phyloP scores from a whole-genome alignment of 2,329 filamentous ascomycete species.

The Aspergillus phoenicis region DNA sequence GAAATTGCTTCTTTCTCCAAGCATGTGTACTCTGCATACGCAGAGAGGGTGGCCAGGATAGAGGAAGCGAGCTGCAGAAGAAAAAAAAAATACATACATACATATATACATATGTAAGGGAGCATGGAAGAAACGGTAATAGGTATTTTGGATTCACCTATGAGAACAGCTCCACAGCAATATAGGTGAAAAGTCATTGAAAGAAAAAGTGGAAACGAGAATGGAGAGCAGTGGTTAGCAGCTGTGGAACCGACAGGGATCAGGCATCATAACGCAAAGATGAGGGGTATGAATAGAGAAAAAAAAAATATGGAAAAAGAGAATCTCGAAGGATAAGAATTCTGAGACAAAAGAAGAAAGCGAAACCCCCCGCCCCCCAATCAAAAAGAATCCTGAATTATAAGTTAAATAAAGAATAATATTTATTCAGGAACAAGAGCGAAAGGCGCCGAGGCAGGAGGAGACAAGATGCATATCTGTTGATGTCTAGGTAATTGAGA shows the following conservation, averaged over 20 bases:
- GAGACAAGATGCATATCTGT: background rate
- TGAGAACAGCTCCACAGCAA: background rate
- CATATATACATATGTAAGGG: background rate
- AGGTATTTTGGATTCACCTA: background rate
- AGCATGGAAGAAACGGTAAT: background rate
- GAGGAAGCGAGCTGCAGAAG: background rate
- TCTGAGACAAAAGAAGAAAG: background rate
- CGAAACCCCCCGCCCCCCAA: background rate
- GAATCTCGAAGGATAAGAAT: background rate
- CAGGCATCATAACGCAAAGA: conserved; percentile 18
- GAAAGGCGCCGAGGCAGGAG: background rate
- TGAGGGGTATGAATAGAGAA: conserved; percentile 24
- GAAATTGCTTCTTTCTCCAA: conserved; percentile 7
- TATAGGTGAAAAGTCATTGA: background rate
- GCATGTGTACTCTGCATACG: background rate
- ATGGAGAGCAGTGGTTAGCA: background rate
- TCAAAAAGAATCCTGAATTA: background rate
- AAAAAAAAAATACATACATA: background rate
- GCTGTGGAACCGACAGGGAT: conserved; percentile 18
- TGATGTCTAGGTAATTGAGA: background rate
- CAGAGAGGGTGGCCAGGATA: background rate
- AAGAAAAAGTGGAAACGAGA: background rate
- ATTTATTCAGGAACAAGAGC: too few species aligned
- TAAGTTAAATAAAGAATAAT: too few species aligned
- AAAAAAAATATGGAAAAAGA: conserved; percentile 12